Base-by-base conservation (phyloP, 495 filamentous ascomycete genomes). In the Daldinia caldariorum region DNA sequence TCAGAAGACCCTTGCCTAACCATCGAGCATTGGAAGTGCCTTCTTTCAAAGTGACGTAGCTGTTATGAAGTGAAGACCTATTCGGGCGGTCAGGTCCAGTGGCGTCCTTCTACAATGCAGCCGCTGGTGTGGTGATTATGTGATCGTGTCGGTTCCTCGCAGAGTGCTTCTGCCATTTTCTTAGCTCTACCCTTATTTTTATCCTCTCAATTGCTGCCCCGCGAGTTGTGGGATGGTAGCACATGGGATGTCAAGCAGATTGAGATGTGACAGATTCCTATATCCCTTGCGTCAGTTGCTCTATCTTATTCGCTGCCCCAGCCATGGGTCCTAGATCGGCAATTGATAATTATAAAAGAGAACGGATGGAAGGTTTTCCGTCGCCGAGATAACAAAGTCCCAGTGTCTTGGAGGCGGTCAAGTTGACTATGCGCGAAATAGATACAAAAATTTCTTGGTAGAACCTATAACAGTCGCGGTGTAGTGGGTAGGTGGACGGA, bases 291-390 rank as follows among this genome's bases (percentile, higher is more conserved):
- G 69, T 39, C 39, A 57, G n/a, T 54, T 43, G 70, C 51, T n/a
- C 65, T 37, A 50, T 45, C 70, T 66, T 37, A 72, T 72, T 72
- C 70, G 70, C 70, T 72, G 70, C 70, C 70, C 65, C 61, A 68
- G 70, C 70, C 70, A 72, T 72, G 70, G 70, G 70, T 72, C 65
- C 56, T 53, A 39, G 70, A 72, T 72, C 70, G 70, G 70, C 70
- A 72, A 65, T 72, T 68, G 70, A 65, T 72, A 72, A 72, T 72
- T 61, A 69, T 69, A 49, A 65, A 16, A 66, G 66, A 61, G 61
- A 50, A 54, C 65, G 41, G 41, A 53, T 61, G 70, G 70, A 58
- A 72, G 51, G 61, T 58, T 61, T 69, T 58, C 65, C 65, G 70
- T 66, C 61, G 58, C 70, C 56, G 56, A 72, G 51, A 62, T 51